These are phyloP conservation scores for Cladophialophora immunda DNA, from an alignment of 2,329 filamentous ascomycete species.

Conservation along the genomic window DNA sequence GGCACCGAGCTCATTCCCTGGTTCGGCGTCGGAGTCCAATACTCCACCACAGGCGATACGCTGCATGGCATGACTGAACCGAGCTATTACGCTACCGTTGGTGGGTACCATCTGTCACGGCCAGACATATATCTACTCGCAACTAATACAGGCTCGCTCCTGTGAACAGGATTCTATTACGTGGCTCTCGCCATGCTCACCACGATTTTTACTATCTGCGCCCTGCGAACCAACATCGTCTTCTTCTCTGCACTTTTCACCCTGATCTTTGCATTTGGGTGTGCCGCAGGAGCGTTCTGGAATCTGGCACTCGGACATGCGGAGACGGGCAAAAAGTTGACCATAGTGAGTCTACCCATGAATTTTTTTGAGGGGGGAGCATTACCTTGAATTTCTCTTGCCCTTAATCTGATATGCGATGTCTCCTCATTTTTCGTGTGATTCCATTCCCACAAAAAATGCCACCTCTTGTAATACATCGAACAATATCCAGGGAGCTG, in stretches of 20 bases:
- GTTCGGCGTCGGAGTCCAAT: conserved; percentile 24
- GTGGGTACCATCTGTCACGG: conserved; percentile 5
- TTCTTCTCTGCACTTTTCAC: conserved; percentile 58
- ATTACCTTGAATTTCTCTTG: not conserved
- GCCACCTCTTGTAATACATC: not conserved
- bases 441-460: not conserved
- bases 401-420: not conserved
- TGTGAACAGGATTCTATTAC: conserved; percentile 27
- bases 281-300: conserved; percentile 25
- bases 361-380: not conserved
- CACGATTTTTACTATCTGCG: conserved; percentile 24
- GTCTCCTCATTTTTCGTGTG: too few species aligned
- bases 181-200: conserved; percentile 26
- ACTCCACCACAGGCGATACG: conserved; percentile 17
- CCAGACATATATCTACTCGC: not conserved
- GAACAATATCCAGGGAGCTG: not conserved
- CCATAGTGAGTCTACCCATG: conserved; percentile 19
- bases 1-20: conserved; percentile 24
- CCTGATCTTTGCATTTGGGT: conserved; percentile 26
- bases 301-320: conserved; percentile 24
- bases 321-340: conserved; percentile 11
- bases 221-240: conserved; percentile 75
- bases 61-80: conserved; percentile 23
- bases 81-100: conserved; percentile 28
- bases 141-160: not conserved